These are phyloP conservation scores for Curvularia verruculosa DNA, from an alignment of 2,329 filamentous ascomycete genomes.

Conservation along the genomic window DNA sequence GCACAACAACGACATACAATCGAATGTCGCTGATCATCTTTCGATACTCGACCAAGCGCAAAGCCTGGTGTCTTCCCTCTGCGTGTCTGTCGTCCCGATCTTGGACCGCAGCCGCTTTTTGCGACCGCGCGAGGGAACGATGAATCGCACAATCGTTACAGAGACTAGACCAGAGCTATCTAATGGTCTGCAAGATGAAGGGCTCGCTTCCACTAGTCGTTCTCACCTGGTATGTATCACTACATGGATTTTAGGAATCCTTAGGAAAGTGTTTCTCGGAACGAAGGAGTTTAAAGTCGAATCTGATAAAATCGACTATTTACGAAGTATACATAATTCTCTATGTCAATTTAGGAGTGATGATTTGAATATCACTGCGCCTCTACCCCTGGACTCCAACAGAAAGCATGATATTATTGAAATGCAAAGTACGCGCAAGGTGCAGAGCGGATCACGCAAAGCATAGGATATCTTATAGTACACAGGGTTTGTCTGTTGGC, in stretches of 20 bases:
- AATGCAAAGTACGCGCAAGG: too few species aligned
- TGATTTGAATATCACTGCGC: too few species aligned
- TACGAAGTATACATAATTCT: constrained; percentile 13
- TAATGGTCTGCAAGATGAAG: background rate
- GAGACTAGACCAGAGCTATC: constrained; percentile 1
- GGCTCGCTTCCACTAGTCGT: background rate
- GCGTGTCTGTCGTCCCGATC: background rate
- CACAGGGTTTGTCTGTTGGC: too few species aligned
- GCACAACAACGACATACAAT: background rate
- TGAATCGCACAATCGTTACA: background rate
- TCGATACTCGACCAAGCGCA: background rate
- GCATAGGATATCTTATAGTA: too few species aligned
- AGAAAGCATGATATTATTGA: too few species aligned
- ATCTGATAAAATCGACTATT: constrained; percentile 19
- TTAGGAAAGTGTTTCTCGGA: background rate
- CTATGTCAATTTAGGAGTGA: background rate
- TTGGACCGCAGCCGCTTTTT: background rate
- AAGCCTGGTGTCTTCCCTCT: constrained; percentile 1
- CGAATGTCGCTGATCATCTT: background rate
- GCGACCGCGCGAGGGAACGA: background rate
- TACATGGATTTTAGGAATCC: background rate
- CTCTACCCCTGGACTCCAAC: too few species aligned
- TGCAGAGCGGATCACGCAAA: too few species aligned
- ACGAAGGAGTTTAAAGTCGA: constrained; percentile 20
- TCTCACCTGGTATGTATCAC: background rate